Evolutionary conservation across 2,329 filamentous ascomycete species (phyloP), one percentile per base, ranked within the genome.

Genomic region (Macroventuria anomochaeta): DNA sequence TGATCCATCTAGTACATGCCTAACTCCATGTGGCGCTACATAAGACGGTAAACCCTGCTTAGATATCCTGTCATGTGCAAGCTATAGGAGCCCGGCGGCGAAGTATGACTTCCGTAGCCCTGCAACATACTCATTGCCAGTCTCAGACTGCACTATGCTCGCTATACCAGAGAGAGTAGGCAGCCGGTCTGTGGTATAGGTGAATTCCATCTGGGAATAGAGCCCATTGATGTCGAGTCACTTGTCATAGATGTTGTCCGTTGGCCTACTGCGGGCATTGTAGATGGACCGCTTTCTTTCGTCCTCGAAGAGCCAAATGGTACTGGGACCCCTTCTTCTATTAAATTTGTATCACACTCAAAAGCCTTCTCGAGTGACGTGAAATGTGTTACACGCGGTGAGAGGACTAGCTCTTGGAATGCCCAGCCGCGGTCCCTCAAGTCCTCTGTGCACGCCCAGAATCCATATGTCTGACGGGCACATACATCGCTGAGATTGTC

Each of bases 341-440:
- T 13, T n/a, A 46, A 49, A 17, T 18, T 31, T 6, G 52, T 49
- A 26, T 55, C 52, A 26, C 61, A 65, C 28, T 65, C 59, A 38
- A 58, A 65, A 0, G 55, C 40, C 23, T 64, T 53, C 26, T 62
- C 63, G 1, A 28, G 39, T 1, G 43, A 36, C 2, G 42, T 55
- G 32, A 64, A 59, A 29, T 66, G 62, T 5, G 66, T 46, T 12
- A 62, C 48, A 3, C 63, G 55, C 13, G 56, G 56, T 10, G 63
- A 59, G 12, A 66, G 53, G 5, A 64, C 34, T 2, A 62, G 53
- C 18, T 66, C 63, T 18, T 66, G 63, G n/a, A 61, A 50, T 4
- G 61, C 63, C 63, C 61, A 66, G n/a, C 39, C 52, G 20, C 52
- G 23, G n/a, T 39, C 34, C 11, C 26, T 55, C 2, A 55, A 20